These are phyloP conservation scores for Penicillium sp. DNA, from an alignment of 2,329 filamentous ascomycete species.

Conservation along the genomic window DNA sequence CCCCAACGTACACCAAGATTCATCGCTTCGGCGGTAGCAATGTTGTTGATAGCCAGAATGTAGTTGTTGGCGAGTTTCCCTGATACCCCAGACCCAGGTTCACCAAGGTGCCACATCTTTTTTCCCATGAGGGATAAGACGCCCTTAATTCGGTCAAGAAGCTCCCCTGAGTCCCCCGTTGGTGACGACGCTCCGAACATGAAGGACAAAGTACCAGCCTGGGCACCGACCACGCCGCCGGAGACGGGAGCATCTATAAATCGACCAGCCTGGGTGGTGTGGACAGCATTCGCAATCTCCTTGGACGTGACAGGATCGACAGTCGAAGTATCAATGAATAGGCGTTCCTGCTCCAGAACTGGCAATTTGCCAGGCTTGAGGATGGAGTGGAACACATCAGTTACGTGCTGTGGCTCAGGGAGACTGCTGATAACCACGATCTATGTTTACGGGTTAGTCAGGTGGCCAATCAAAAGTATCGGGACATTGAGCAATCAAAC, in stretches of 20 bases:
- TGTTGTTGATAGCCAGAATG: constrained; percentile 89
- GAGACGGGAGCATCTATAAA: constrained; percentile 98
- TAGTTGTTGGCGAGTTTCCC: constrained; percentile 98
- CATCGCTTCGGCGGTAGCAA: constrained; percentile 67
- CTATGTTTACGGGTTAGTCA: constrained; percentile 47
- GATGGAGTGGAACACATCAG: constrained; percentile 76
- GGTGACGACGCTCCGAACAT: constrained; percentile 75
- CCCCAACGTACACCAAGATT: constrained; percentile 65
- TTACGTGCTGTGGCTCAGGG: constrained; percentile 85
- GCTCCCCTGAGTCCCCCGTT: constrained; percentile 31
- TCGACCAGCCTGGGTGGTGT: constrained; percentile 64
- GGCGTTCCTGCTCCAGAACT: constrained; percentile 58
- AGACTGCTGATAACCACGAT: constrained; percentile 85
- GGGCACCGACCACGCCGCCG: constrained; percentile 88
- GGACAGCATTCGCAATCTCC: constrained; percentile 71
- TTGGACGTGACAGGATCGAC: constrained; percentile 88
- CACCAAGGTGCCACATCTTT: constrained; percentile 81
- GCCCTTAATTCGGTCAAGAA: constrained; percentile 66
- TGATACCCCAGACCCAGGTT: constrained; percentile 79
- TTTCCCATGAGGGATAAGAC: constrained; percentile 81
- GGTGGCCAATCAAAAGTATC: not conserved
- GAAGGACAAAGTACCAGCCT: constrained; percentile 86
- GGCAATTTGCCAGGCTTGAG: constrained; percentile 59
- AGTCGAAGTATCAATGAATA: constrained; percentile 96
- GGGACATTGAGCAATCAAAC: no score